Evolutionary conservation across 2,329 filamentous ascomycete genomes (phyloP), one percentile per base, ranked within the genome.

Genomic region (Aureobasidium zeae): DNA sequence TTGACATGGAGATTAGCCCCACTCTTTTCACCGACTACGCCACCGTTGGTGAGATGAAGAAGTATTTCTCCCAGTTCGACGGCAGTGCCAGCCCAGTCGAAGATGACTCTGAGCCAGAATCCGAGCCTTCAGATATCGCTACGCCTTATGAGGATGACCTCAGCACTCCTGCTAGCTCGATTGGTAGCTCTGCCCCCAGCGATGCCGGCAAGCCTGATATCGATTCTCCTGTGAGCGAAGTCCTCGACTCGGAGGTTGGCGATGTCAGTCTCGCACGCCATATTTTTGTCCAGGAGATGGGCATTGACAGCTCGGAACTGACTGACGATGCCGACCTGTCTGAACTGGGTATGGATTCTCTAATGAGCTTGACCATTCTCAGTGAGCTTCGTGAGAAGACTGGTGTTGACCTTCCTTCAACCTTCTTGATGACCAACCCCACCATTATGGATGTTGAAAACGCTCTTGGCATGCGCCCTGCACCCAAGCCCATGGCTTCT

Each of bases 371-470:
- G 56, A 71, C 67, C 22, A 70, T 72, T 45, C 62, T 72, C 7
- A 65, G 69, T 45, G 63, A 67, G 48, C 65, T 72, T 44, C 68
- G 69, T 36, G 69, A 72, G 55, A 64, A 66, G 55, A 72, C 69
- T 34, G 67, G 67, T 28, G 57, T 69, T 31, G 69, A 72, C 45
- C 63, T 72, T 31, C 67, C 69, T 7, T 67, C 66, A 4, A 69
- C 67, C 49, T 74, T 82, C 45, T 68, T 83, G 39, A 69, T 73
- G 11, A 69, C 72, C 51, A 79, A 80, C 56, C 69, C 73, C 8
- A 76, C 74, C 3, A 74, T 83, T 36, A 73, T 76, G 52, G 76
- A 80, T 49, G 76, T 83, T 46, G 79, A 83, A 59, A 73, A 72
- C 45, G 72, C 73, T 25, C 72, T 84, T 3, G 79, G 76, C 43